Conservation (phyloP, 805 yeast species). For the Candida manassasensis region DNA sequence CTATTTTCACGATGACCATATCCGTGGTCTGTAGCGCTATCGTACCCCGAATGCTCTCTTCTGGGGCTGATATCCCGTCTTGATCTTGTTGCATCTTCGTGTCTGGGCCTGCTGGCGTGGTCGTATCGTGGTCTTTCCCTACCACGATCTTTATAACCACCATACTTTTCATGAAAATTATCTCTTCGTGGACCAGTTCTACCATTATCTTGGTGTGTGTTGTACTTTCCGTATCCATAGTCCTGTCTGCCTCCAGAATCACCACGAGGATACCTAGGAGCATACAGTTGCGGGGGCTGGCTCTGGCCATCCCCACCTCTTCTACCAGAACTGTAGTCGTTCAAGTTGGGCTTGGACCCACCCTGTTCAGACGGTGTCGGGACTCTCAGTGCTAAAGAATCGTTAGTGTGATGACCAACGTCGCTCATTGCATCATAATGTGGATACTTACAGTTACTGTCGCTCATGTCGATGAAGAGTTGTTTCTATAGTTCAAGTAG, state of each 20-base stretch:
- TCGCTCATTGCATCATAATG: background rate
- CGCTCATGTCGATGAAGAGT: no score
- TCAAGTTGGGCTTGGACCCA: background rate
- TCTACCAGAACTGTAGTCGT: constrained; percentile 6
- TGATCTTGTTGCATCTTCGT: background rate
- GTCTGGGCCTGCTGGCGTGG: background rate
- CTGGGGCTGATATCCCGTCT: background rate
- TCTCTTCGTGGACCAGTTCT: constrained; percentile 3
- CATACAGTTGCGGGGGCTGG: background rate
- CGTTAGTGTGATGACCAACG: background rate
- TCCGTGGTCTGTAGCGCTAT: background rate
- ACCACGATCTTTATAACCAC: constrained; percentile 5
- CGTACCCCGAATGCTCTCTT: background rate
- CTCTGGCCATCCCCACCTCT: constrained; percentile 3
- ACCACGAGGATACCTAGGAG: constrained; percentile 3
- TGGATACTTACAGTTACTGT: constrained; percentile 1
- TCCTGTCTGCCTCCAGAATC: background rate
- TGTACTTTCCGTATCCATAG: constrained; percentile 3
- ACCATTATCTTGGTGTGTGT: background rate
- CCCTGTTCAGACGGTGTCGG: background rate
- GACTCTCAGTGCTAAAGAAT: background rate
- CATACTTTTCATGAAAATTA: background rate
- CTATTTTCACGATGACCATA: background rate
- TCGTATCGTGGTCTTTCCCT: constrained; percentile 3
- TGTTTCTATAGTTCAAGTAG: no score